Conservation (phyloP, 495 filamentous ascomycete species). For the Saxophila tyrrhenica region DNA sequence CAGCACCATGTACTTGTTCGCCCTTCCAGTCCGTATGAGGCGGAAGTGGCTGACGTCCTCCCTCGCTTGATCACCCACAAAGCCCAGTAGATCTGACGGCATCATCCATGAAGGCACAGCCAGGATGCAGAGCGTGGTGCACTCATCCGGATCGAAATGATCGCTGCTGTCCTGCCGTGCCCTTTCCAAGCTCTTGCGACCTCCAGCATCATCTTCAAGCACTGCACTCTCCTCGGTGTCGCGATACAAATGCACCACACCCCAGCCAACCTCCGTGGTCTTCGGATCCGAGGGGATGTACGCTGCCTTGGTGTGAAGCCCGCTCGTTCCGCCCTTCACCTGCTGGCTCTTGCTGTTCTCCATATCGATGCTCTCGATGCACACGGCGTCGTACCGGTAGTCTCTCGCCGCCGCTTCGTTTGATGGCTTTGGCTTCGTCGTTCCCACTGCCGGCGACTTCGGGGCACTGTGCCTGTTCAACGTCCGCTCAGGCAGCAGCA, state of each 20-base stretch:
- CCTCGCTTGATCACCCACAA: constrained; percentile 80
- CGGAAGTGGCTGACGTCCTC: constrained; percentile 87
- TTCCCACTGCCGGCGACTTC: constrained; percentile 5
- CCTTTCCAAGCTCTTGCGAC: constrained; percentile 9
- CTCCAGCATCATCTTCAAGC: constrained; percentile 27
- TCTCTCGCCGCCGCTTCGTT: constrained; percentile 34
- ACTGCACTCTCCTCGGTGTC: constrained; percentile 66
- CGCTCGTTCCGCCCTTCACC: constrained; percentile 31
- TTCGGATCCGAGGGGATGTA: constrained; percentile 65
- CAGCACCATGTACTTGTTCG: constrained; percentile 91
- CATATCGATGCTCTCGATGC: constrained; percentile 62
- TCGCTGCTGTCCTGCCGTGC: constrained; percentile 12
- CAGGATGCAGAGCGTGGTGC: constrained; percentile 85
- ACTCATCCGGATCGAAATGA: constrained; percentile 46
- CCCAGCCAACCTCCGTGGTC: constrained; percentile 77
- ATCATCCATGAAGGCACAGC: constrained; percentile 91
- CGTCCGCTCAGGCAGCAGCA: constrained; percentile 16
- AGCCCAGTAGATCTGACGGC: constrained; percentile 82
- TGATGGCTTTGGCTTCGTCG: constrained; percentile 14
- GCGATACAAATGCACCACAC: constrained; percentile 85
- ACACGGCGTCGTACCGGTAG: constrained; percentile 52
- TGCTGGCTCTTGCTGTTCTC: constrained; percentile 14
- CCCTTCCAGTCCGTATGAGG: constrained; percentile 79
- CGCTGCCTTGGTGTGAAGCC: constrained; percentile 60
- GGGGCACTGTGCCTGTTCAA: constrained; percentile 1